Evolutionary conservation across 306 rosid genomes (phyloP), one percentile per base, ranked within the genome.

Genomic region (Rosa chinensis): DNA sequence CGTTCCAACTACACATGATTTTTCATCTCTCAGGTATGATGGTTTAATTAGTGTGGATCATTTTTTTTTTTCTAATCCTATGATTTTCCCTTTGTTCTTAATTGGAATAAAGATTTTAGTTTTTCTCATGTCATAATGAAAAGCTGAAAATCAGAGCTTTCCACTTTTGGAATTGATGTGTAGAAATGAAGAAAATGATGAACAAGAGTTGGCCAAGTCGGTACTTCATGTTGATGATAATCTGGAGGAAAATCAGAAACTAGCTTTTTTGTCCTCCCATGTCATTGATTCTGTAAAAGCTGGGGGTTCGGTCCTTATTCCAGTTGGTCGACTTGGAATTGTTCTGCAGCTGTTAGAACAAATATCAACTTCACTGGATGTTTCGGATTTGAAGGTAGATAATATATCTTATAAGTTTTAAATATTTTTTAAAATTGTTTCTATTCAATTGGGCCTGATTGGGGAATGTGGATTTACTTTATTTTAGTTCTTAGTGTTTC

Each of bases 221-320:
- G 75, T 78, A 73, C 75, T 49, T 75, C 72, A 83, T 69, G 50
- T 85, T 72, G 88, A 81, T 71, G 94, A 88, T 70, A 76, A 67
- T 78, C 70, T 73, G 49, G 97, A 89, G 85, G 98, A 94, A 84
- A 84, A 45, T 73, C 89, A 88, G 71, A 94, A 89, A 74, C 77
- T 94, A 66, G 71, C 73, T 67, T 92, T 84, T 85, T 80, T 92
- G 82, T 86, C 90, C 69, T 88, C 92, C 39, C 83, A 86, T 80
- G 89, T 86, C 77, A 37, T 89, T 75, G 92, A 91, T 40, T 80
- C 88, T 71, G 85, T 94, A 50, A 88, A 87, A 75, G 81, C 61
- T 68, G 97, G 97, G 67, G 98, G 98, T 43, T 94, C 97, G 1
- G 98, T 92, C 76, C 97, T 94, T 67, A 73, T 94, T 82, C 92